These are phyloP conservation scores for Aegilops tauschii DNA, from an alignment of 176 grass and related monocot species.

Conservation along the genomic window DNA sequence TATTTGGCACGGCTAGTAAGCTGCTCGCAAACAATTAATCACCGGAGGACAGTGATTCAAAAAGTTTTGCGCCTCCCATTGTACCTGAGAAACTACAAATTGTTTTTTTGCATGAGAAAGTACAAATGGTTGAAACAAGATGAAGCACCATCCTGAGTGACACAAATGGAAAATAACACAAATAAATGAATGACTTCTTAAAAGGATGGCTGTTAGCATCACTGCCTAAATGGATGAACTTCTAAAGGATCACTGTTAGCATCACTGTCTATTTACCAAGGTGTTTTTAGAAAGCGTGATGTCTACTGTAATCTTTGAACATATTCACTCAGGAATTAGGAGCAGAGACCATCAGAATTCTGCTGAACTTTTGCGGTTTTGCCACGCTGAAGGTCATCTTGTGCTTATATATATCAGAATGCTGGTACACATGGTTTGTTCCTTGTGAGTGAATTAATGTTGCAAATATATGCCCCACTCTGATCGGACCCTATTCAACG, in stretches of 20 bases:
- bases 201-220: neutral
- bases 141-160: neutral
- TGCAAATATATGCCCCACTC: too few relatives aligned
- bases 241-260: too few relatives aligned
- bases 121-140: neutral
- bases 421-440: neutral
- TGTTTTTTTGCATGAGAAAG: neutral
- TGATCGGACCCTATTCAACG: too few relatives aligned
- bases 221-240: too few relatives aligned
- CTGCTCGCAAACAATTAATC: slow-evolving; percentile 39
- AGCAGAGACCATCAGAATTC: neutral
- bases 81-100: neutral
- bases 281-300: neutral
- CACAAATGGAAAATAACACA: neutral
- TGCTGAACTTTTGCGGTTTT: neutral
- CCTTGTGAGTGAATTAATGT: neutral
- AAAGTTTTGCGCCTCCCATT: neutral
- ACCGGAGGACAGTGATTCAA: neutral
- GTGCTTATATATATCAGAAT: neutral
- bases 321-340: neutral
- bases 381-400: neutral
- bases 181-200: neutral
- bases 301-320: slow-evolving; percentile 3
- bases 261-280: neutral
- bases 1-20: slow-evolving; percentile 53